Base-by-base conservation (phyloP, 2,329 filamentous ascomycete genomes). In the Fusarium sambucinum region DNA sequence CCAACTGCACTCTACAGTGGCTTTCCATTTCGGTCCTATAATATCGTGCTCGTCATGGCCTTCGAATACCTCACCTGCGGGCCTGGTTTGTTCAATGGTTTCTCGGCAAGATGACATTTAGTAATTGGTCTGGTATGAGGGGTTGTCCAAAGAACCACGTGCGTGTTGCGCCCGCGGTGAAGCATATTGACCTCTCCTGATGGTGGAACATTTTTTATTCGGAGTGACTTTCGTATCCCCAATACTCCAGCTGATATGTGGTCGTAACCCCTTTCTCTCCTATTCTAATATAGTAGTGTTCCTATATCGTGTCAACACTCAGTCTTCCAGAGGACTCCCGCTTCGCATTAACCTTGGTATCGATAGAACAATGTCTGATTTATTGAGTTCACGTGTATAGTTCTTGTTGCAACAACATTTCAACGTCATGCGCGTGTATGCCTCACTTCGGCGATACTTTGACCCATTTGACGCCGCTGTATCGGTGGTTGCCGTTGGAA, bases 401-500 rank as follows among this genome's bases (percentile, higher is more conserved):
- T 6, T 5, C 9, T 19, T 16, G 11, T 16, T 27, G 17, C 9
- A 38, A 50, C 47, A 23, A 27, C 19, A n/a, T 50, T 8, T 50
- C 23, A 38, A 27, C 23, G 17, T 9, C 47, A 38, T 21, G 7
- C 16, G 16, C 35, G 7, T 47, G 12, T 55, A 4, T 47, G 11
- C 41, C 13, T 55, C 19, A 11, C 51, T 23, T n/a, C 51, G 3
- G 30, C 23, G 14, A 27, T 50, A 50, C 30, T 55, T 35, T 55
- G 30, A 29, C 29, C 19, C 40, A 27, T 21, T 42, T 14, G 21
- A 19, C 21, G 30, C 23, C 45, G 27, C 8, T 29, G 12, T 11
- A 25, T 59, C 53, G 61, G 61, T 19, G 12, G 17, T 16, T 19
- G 23, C 55, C 53, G 53, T 29, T 40, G 4, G 7, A 23, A 21